Percentiles rank a stretch among this genome's conserved stretches.
phyloP scores from a whole-genome alignment of 2,329 filamentous ascomycete species.

The Bisporella sp. region DNA sequence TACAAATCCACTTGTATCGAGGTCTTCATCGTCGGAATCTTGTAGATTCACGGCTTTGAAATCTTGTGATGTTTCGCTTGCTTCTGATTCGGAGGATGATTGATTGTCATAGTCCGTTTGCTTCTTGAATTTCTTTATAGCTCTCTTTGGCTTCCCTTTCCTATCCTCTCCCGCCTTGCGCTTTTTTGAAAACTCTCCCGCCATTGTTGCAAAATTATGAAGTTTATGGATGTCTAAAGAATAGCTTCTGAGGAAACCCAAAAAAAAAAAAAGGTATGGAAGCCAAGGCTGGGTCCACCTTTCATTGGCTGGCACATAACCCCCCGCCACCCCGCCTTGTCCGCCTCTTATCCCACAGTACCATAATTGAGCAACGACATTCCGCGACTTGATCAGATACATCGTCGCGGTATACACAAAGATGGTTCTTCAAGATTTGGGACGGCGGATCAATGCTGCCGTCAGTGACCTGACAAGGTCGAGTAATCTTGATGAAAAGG shows the following conservation, averaged over 20 bases:
- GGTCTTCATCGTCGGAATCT: slow-evolving; percentile 29
- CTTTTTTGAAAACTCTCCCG: slow-evolving; percentile 36
- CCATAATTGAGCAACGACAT: neutral
- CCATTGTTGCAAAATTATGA: slow-evolving; percentile 14
- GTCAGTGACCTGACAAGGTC: slow-evolving; percentile 89
- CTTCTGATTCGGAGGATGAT: slow-evolving; percentile 48
- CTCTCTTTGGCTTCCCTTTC: slow-evolving; percentile 38
- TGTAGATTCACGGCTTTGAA: slow-evolving; percentile 44
- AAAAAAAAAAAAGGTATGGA: too few relatives aligned
- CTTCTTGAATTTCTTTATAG: slow-evolving; percentile 54
- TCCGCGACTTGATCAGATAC: slow-evolving; percentile 1
- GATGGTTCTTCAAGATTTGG: slow-evolving; percentile 99
- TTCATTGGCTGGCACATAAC: neutral
- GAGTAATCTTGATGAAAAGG: slow-evolving; percentile 94
- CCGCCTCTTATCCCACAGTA: slow-evolving; percentile 5
- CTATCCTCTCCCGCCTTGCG: slow-evolving; percentile 54
- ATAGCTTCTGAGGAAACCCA: too few relatives aligned
- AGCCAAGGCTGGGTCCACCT: neutral
- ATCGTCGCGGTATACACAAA: slow-evolving; percentile 10
- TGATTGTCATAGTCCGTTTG: slow-evolving; percentile 51
- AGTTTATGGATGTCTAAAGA: too few relatives aligned
- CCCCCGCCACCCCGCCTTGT: neutral
- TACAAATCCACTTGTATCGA: slow-evolving; percentile 20
- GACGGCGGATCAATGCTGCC: slow-evolving; percentile 95
- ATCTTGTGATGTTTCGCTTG: slow-evolving; percentile 28